Conservation (phyloP, 1,284 basidiomycete species). For the Leccinum subatratum region DNA sequence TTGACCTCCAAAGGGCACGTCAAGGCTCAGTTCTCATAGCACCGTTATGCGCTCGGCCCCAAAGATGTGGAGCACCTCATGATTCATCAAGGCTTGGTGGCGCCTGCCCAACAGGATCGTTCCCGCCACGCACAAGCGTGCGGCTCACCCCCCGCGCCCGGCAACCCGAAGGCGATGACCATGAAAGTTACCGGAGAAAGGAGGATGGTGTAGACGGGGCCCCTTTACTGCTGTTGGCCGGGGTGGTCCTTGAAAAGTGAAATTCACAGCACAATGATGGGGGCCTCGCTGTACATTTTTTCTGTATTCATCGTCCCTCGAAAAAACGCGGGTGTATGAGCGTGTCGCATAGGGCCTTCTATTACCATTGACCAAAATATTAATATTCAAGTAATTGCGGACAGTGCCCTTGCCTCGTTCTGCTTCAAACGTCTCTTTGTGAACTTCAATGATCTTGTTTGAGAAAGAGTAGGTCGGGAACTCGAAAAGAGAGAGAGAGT, state of each 20-base stretch:
- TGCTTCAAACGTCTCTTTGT: no score
- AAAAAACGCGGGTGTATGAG: conserved; percentile 39
- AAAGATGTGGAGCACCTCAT: conserved; percentile 94
- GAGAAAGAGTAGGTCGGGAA: no score
- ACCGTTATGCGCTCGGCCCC: conserved; percentile 91
- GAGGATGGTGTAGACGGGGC: conserved; percentile 74
- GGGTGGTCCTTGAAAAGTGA: conserved; percentile 69
- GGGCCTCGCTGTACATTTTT: neutral
- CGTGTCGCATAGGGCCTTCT: conserved; percentile 35
- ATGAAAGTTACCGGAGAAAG: conserved; percentile 88
- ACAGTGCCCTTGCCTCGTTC: no score
- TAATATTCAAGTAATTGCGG: no score
- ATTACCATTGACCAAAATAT: no score
- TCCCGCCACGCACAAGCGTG: conserved; percentile 93
- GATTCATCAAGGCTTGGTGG: neutral
- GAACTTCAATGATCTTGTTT: no score
- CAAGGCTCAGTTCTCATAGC: conserved; percentile 98
- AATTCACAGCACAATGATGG: conserved; percentile 37
- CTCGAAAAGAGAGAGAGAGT: no score
- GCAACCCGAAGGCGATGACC: conserved; percentile 70
- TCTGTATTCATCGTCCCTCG: conserved; percentile 8
- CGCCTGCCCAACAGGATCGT: conserved; percentile 75
- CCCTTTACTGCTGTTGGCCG: conserved; percentile 85
- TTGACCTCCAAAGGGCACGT: conserved; percentile 93
- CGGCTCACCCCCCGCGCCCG: conserved; percentile 70